Conservation (phyloP, 2,329 filamentous ascomycete genomes). For the Sporothrix mexicana region DNA sequence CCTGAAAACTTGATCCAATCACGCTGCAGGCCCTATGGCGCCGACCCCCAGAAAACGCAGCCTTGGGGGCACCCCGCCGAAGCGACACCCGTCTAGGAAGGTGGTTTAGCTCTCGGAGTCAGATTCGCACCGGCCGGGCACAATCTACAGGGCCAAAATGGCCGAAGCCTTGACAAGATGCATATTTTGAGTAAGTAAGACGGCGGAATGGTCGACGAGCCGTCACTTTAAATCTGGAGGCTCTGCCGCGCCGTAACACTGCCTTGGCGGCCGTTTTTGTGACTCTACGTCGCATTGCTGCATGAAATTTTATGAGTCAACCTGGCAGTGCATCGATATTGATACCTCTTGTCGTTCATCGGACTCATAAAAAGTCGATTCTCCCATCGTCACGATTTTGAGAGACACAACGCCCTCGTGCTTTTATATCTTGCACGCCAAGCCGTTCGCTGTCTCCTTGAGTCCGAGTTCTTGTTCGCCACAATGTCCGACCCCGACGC, state of each 20-base stretch:
- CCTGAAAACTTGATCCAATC: background rate
- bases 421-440: background rate
- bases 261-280: background rate
- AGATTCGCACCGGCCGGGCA: too few relatives aligned
- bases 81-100: constrained; percentile 27
- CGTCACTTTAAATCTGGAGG: background rate
- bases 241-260: background rate
- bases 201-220: constrained; percentile 6
- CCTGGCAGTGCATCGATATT: background rate
- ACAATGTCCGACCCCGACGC: constrained; percentile 17
- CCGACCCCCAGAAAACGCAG: background rate
- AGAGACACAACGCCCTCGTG: too few relatives aligned
- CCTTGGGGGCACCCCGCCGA: constrained; percentile 13
- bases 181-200: background rate
- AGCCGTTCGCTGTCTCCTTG: background rate
- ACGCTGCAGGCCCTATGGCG: constrained; percentile 4
- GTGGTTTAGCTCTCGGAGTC: constrained; percentile 12
- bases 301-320: constrained; percentile 21
- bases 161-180: too few relatives aligned
- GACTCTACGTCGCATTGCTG: constrained; percentile 3
- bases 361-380: background rate
- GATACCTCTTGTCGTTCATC: background rate
- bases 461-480: background rate
- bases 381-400: background rate
- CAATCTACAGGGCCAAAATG: too few relatives aligned